phyloP scores from a whole-genome alignment of 306 rosid species.

The Coriaria nepalensis region DNA sequence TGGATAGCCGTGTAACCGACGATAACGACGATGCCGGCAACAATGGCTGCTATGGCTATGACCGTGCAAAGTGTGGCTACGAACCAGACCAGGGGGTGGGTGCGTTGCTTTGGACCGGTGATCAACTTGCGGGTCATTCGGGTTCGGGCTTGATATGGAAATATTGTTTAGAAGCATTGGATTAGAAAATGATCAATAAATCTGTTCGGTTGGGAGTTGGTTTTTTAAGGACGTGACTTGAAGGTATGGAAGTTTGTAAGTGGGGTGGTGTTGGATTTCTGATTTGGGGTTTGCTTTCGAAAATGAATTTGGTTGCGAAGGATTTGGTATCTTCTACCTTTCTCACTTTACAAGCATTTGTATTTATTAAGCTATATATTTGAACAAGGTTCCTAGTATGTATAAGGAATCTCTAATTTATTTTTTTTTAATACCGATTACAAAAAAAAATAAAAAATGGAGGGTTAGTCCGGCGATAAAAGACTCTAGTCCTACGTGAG shows the following conservation, averaged over 20 bases:
- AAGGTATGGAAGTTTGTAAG: neutral
- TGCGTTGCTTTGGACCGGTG: conserved; percentile 12
- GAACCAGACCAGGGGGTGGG: conserved; percentile 51
- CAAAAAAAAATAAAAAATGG: no score
- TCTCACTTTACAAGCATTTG: conserved; percentile 38
- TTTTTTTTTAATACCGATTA: no score
- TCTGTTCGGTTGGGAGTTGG: neutral
- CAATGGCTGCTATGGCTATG: conserved; percentile 37
- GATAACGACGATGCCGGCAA: conserved; percentile 39
- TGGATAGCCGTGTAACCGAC: conserved; percentile 50
- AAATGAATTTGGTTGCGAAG: conserved; percentile 29
- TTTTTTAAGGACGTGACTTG: conserved; percentile 7
- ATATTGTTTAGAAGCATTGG: neutral
- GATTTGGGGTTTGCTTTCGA: no score
- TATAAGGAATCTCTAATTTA: no score
- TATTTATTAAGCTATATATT: no score
- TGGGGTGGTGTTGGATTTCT: no score
- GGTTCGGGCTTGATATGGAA: neutral
- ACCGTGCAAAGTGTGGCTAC: conserved; percentile 50
- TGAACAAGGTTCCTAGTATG: no score
- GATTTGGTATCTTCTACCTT: conserved; percentile 87
- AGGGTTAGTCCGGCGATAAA: no score
- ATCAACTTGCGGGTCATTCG: conserved; percentile 11
- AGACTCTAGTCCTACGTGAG: no score
- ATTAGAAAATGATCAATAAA: neutral